phyloP scores from a whole-genome alignment of 441 rosid species.

The Populus tomentosa region DNA sequence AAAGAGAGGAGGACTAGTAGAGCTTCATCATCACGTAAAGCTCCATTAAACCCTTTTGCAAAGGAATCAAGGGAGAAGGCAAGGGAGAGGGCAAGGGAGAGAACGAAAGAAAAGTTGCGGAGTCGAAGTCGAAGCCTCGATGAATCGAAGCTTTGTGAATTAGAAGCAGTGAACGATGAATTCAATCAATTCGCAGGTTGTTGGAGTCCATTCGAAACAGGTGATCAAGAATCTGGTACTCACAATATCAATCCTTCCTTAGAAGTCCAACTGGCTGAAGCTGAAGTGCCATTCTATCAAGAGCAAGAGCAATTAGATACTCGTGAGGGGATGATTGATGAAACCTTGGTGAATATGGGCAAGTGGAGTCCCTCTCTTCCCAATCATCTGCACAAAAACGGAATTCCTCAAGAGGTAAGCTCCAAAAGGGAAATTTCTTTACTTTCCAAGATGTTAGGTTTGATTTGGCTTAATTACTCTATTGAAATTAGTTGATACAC shows the following conservation, averaged over 20 bases:
- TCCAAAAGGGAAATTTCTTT: not conserved
- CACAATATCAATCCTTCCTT: slow-evolving; percentile 10
- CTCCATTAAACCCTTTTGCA: slow-evolving; percentile 28
- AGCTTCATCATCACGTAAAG: slow-evolving; percentile 32
- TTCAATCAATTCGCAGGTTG: slow-evolving; percentile 13
- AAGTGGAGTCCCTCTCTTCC: slow-evolving; percentile 37
- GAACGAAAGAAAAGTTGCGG: slow-evolving; percentile 54
- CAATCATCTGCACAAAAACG: slow-evolving; percentile 37
- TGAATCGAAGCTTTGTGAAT: slow-evolving; percentile 25
- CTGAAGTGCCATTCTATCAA: slow-evolving; percentile 26
- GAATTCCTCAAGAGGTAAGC: slow-evolving; percentile 48
- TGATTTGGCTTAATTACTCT: not conserved
- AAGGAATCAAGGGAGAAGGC: slow-evolving; percentile 33
- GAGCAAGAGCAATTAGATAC: slow-evolving; percentile 17
- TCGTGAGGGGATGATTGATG: slow-evolving; percentile 30
- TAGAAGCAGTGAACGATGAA: slow-evolving; percentile 18
- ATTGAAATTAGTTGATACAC: not conserved
- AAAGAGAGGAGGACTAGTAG: slow-evolving; percentile 32
- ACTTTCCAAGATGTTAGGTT: not conserved
- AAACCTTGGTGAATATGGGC: slow-evolving; percentile 30
- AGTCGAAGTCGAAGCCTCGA: slow-evolving; percentile 32
- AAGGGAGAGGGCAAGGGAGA: slow-evolving; percentile 53
- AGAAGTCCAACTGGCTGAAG: slow-evolving; percentile 15
- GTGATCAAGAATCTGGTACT: slow-evolving; percentile 28
- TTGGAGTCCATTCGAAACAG: slow-evolving; percentile 30